phyloP scores from a whole-genome alignment of 345 rosid genomes.

The Clausena lansium region DNA sequence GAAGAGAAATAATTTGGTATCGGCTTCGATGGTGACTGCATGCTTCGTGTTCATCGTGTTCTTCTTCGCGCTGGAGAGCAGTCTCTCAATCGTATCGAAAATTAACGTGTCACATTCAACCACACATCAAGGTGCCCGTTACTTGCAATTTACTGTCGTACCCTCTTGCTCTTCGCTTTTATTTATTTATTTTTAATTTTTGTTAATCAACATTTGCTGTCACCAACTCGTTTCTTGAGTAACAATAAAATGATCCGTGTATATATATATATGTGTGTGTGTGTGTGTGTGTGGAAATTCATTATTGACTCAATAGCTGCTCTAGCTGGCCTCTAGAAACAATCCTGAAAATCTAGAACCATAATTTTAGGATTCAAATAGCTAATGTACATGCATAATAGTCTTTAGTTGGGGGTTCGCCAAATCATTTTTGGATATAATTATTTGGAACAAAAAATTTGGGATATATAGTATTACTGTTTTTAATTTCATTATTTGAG shows the following conservation, averaged over 20 bases:
- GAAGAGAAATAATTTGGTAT: slow-evolving; percentile 7
- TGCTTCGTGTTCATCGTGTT: slow-evolving; percentile 1
- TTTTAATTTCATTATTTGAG: too few species aligned
- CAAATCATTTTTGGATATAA: too few species aligned
- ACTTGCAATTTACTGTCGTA: not conserved
- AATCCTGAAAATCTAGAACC: too few species aligned
- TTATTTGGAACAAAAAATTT: too few species aligned
- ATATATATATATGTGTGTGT: too few species aligned
- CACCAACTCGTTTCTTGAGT: not conserved
- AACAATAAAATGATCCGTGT: not conserved
- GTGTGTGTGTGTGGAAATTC: too few species aligned
- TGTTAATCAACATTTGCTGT: not conserved
- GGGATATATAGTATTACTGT: too few species aligned
- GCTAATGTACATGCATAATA: too few species aligned
- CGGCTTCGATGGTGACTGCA: not conserved
- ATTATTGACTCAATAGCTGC: too few species aligned
- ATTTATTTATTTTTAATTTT: not conserved
- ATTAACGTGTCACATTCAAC: not conserved
- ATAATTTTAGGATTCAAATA: too few species aligned
- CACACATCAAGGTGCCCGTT: not conserved
- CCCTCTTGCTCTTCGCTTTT: not conserved
- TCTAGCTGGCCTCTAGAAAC: too few species aligned
- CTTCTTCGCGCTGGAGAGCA: not conserved
- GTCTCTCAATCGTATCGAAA: not conserved
- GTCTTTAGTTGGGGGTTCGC: too few species aligned